Conservation (phyloP, 768 basidiomycete genomes). For the Tricholoma saponaceum region DNA sequence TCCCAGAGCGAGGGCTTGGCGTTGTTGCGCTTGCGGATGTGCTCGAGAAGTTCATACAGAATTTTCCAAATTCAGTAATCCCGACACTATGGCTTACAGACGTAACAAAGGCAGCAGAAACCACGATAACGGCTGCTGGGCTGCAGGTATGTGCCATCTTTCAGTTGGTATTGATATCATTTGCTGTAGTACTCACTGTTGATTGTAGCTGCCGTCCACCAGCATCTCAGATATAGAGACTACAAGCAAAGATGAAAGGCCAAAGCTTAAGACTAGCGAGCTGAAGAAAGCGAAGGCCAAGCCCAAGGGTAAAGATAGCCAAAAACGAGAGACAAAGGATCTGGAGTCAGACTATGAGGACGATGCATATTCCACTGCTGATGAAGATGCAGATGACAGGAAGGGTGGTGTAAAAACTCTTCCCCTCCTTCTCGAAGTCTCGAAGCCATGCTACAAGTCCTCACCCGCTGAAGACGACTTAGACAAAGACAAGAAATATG, state of each 20-base stretch:
- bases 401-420: too few species aligned
- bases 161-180: background rate
- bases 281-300: background rate
- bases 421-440: background rate
- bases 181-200: background rate
- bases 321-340: background rate
- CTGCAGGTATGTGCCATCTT: background rate
- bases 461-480: background rate
- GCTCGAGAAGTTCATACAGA: background rate
- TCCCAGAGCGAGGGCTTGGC: background rate
- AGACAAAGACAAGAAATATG: background rate
- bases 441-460: background rate
- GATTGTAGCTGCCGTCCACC: background rate
- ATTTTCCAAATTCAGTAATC: background rate
- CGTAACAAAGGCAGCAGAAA: background rate
- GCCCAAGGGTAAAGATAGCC: background rate
- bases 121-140: background rate
- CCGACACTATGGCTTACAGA: background rate
- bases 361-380: too few species aligned
- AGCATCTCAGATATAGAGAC: background rate
- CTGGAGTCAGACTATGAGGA: background rate
- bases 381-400: too few species aligned
- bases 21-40: background rate
- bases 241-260: background rate
- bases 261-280: background rate